phyloP scores from a whole-genome alignment of 176 grass and related monocot species.

The Cymbopogon citratus region DNA sequence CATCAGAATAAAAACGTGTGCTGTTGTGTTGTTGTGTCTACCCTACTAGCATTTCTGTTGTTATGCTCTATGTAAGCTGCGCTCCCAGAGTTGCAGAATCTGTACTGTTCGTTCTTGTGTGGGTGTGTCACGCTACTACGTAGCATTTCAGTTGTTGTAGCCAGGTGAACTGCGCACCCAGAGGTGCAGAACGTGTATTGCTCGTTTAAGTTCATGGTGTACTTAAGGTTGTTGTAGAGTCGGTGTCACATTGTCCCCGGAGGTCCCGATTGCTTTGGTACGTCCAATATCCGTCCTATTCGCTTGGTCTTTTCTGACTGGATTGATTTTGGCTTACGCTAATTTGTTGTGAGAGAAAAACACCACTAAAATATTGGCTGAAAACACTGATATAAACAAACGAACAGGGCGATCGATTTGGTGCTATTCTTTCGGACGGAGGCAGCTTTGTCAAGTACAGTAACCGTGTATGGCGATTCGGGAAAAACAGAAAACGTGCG shows the following conservation, averaged over 20 bases:
- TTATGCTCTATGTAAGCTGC: not conserved
- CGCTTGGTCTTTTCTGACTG: no score
- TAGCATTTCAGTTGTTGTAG: not conserved
- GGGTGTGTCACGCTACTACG: not conserved
- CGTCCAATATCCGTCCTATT: not conserved
- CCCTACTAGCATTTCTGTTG: not conserved
- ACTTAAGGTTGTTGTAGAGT: not conserved
- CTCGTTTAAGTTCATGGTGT: not conserved
- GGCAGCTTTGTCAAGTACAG: not conserved
- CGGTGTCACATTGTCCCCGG: not conserved
- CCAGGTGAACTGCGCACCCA: not conserved
- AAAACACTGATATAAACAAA: no score
- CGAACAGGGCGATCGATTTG: no score
- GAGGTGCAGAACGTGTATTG: not conserved
- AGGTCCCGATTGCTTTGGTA: not conserved
- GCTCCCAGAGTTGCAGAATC: not conserved
- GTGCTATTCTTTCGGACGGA: no score
- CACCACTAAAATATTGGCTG: no score
- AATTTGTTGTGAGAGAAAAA: no score
- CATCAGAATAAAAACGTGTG: slow-evolving; percentile 23
- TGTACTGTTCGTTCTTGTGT: not conserved
- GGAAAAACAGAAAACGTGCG: not conserved
- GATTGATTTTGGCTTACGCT: no score
- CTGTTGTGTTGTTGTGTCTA: not conserved
- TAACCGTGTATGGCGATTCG: no score